Percentiles rank a stretch among this genome's conserved stretches.
Evolutionary conservation across 148 eudicot species (phyloP).

Genomic region (Fagopyrum tataricum): DNA sequence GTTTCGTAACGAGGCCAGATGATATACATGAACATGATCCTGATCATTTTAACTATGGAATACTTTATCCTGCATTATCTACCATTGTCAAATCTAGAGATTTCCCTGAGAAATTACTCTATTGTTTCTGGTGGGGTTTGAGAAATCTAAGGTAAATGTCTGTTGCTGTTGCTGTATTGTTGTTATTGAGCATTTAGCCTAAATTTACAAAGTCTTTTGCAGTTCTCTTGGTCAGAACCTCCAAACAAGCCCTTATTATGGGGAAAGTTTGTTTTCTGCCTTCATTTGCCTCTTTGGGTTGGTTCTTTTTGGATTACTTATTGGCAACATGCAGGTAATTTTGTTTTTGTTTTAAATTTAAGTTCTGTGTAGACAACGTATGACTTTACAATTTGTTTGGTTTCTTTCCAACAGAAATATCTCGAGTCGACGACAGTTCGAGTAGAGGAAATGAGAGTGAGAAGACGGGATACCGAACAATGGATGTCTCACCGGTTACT

Average conservation of each 20-base stretch:
- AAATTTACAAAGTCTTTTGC: slow-evolving; percentile 17
- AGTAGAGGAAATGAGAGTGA: slow-evolving; percentile 66
- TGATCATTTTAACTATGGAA: slow-evolving; percentile 53
- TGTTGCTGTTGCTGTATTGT: not conserved
- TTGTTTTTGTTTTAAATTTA: not conserved
- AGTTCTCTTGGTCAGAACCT: slow-evolving; percentile 83
- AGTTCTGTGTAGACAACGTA: not conserved
- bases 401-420: slow-evolving; percentile 36
- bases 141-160: slow-evolving; percentile 52
- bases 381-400: not conserved
- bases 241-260: slow-evolving; percentile 47
- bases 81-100: slow-evolving; percentile 34
- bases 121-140: slow-evolving; percentile 96
- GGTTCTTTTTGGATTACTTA: slow-evolving; percentile 65
- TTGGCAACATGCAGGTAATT: slow-evolving; percentile 83
- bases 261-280: slow-evolving; percentile 54
- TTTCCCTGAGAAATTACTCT: slow-evolving; percentile 50
- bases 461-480: slow-evolving; percentile 56
- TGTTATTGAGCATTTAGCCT: not conserved
- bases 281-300: slow-evolving; percentile 57
- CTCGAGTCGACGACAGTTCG: slow-evolving; percentile 57
- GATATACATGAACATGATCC: slow-evolving; percentile 4
- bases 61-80: slow-evolving; percentile 59
- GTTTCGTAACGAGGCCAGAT: not conserved
- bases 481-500: slow-evolving; percentile 84